Evolutionary conservation across 768 basidiomycete species (phyloP).

Genomic region (Coprinopsis cinerea): DNA sequence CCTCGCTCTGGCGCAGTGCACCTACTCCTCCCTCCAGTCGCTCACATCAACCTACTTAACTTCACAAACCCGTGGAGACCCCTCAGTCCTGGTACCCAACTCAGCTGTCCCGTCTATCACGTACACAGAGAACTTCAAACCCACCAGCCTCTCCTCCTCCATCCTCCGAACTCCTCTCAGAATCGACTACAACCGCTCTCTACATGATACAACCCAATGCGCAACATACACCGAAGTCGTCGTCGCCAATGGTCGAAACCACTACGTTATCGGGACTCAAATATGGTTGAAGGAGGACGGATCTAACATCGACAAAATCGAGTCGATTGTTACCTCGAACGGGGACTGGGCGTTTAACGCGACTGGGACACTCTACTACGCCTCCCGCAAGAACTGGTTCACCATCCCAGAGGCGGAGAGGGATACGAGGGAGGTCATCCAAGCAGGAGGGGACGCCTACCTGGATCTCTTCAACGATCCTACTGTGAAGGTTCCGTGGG

Average conservation of each 20-base stretch:
- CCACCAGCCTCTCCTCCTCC: not conserved
- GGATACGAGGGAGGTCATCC: not conserved
- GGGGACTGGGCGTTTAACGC: slow-evolving; percentile 12
- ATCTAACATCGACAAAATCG: slow-evolving; percentile 5
- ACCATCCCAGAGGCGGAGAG: slow-evolving; percentile 2
- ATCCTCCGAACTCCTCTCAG: slow-evolving; percentile 5
- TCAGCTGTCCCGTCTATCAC: slow-evolving; percentile 1
- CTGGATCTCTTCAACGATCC: slow-evolving; percentile 9
- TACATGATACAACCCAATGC: slow-evolving; percentile 9
- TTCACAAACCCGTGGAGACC: not conserved
- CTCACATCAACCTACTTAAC: slow-evolving; percentile 3
- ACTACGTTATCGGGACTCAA: slow-evolving; percentile 9
- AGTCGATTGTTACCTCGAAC: slow-evolving; percentile 6
- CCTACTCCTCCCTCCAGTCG: slow-evolving; percentile 6
- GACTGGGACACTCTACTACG: slow-evolving; percentile 7
- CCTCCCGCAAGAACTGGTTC: slow-evolving; percentile 3
- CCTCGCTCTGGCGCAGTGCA: no score
- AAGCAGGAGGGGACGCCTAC: slow-evolving; percentile 9
- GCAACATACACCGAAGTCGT: slow-evolving; percentile 10
- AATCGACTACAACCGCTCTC: slow-evolving; percentile 7
- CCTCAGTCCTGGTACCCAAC: not conserved
- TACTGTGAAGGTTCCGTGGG: slow-evolving; percentile 8
- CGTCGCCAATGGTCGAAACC: slow-evolving; percentile 7
- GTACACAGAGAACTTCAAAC: slow-evolving; percentile 10
- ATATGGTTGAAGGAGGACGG: not conserved